phyloP scores from a whole-genome alignment of 331 rosid genomes.

The Quercus lobata region DNA sequence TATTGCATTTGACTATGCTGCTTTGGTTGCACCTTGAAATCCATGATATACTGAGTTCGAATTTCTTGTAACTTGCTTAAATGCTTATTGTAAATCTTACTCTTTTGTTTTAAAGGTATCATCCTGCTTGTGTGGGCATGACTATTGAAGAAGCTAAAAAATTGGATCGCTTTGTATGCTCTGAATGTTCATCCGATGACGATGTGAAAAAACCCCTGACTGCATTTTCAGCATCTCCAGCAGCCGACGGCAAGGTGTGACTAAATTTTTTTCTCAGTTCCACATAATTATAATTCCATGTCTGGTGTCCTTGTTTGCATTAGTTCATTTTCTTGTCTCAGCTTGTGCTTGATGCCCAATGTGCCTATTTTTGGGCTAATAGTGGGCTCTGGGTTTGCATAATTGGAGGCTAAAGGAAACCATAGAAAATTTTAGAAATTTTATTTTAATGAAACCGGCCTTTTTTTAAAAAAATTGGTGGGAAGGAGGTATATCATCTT shows the following conservation, averaged over 20 bases:
- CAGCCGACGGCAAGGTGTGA: conserved; percentile 62
- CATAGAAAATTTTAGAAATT: neutral
- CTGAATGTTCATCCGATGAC: conserved; percentile 71
- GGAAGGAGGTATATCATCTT: neutral
- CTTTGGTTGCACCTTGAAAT: neutral
- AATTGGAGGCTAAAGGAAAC: neutral
- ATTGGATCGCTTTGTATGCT: conserved; percentile 69
- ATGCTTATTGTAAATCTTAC: conserved; percentile 8
- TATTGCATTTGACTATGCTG: neutral
- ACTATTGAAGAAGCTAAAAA: conserved; percentile 80
- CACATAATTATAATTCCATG: conserved; percentile 7
- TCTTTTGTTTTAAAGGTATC: conserved; percentile 60
- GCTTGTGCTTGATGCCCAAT: neutral
- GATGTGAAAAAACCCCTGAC: conserved; percentile 53
- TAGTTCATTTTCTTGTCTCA: neutral
- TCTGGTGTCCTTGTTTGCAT: neutral
- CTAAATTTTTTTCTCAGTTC: neutral
- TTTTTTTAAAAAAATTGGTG: neutral
- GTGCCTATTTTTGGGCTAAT: neutral
- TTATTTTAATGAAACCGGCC: neutral
- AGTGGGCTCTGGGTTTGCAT: neutral
- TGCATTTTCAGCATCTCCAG: conserved; percentile 44
- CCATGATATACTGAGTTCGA: neutral
- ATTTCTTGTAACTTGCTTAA: neutral
- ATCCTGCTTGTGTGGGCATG: conserved; percentile 94